Percentiles rank a stretch among this genome's conserved stretches.
Evolutionary conservation across 257 asterid genomes (phyloP).

Genomic region (Penstemon barbatus): DNA sequence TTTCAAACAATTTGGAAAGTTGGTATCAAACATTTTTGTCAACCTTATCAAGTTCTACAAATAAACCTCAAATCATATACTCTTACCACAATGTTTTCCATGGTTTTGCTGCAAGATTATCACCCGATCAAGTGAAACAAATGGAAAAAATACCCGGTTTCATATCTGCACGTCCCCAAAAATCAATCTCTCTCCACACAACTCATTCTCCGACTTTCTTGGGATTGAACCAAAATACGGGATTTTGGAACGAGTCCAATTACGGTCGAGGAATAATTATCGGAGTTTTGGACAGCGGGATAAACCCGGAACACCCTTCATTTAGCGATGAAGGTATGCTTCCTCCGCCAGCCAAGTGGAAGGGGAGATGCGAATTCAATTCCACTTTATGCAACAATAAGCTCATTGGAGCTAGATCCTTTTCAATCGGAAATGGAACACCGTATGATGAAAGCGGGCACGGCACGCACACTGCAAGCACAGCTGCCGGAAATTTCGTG

Average conservation of each 20-base stretch:
- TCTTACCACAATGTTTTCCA: slow-evolving; percentile 43
- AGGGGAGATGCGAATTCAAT: slow-evolving; percentile 50
- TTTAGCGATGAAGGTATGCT: slow-evolving; percentile 57
- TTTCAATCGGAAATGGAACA: slow-evolving; percentile 7
- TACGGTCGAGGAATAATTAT: slow-evolving; percentile 56
- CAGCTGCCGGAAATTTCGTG: slow-evolving; percentile 26
- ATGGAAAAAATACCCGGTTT: slow-evolving; percentile 39
- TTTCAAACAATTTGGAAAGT: slow-evolving; percentile 28
- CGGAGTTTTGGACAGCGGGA: slow-evolving; percentile 55
- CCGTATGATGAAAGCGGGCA: slow-evolving; percentile 17
- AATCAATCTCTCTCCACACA: slow-evolving; percentile 33
- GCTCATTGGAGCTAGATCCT: slow-evolving; percentile 36
- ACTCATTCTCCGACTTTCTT: slow-evolving; percentile 56
- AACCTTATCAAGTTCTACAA: slow-evolving; percentile 10
- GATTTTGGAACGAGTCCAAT: slow-evolving; percentile 54
- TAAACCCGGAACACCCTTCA: slow-evolving; percentile 53
- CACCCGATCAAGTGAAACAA: slow-evolving; percentile 28
- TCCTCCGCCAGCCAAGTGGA: slow-evolving; percentile 61
- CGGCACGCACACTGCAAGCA: slow-evolving; percentile 27
- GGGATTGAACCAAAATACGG: slow-evolving; percentile 48
- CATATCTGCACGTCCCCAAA: slow-evolving; percentile 35
- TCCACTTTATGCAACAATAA: slow-evolving; percentile 47
- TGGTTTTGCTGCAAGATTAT: slow-evolving; percentile 38
- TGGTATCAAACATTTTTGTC: slow-evolving; percentile 45
- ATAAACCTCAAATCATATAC: slow-evolving; percentile 33